Base-by-base conservation (phyloP, 2,329 filamentous ascomycete genomes). In the Sphaerulina populicola region DNA sequence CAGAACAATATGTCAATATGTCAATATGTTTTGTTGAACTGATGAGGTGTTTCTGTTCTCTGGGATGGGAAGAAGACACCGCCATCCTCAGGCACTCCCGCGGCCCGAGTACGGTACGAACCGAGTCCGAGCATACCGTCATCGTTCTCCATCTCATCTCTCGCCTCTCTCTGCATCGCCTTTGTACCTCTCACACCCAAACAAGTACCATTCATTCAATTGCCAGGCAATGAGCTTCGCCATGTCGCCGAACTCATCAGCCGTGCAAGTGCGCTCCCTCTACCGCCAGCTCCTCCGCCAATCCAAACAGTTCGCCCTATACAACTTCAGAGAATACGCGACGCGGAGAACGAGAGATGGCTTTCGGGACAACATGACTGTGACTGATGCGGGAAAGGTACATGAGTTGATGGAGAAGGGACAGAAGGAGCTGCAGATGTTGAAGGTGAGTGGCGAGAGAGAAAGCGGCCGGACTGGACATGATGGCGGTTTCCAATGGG, bases 281-380 rank as follows among this genome's bases (percentile, higher is more conserved):
- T 97, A 95, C 72, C 90, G 93, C 60, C 91, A 91, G 65, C 76
- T 98, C 63, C 77, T 97, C 64, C 86, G 90, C 62, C 86, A 93
- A 69, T 83, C 88, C 56, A 77, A 79, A 56, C 86, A 95, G 66
- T 97, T 98, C 71, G 81, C 88, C 56, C 82, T 86, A 61, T 98
- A 97, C 77, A 98, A 97, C 74, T 98, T 96, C 78, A 82, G 93
- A 72, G 91, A 96, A 70, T 98, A 98, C 71, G 90, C 93, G 48
- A 86, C 83, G 71, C 84, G 93, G 66, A 81, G 91, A 70, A 95
- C 93, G 68, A 80, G 80, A 68, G 93, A 97, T 74, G 84, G 88
- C 4, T 98, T 97, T 71, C 80, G 85, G 63, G 88, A 94, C 69
- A 79, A 94, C 70, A 78, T 81, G 69, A 68, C 71, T 50, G 84